Evolutionary conservation across 23 red algal species (phyloP).

Genomic region (Gracilaria caudata): DNA sequence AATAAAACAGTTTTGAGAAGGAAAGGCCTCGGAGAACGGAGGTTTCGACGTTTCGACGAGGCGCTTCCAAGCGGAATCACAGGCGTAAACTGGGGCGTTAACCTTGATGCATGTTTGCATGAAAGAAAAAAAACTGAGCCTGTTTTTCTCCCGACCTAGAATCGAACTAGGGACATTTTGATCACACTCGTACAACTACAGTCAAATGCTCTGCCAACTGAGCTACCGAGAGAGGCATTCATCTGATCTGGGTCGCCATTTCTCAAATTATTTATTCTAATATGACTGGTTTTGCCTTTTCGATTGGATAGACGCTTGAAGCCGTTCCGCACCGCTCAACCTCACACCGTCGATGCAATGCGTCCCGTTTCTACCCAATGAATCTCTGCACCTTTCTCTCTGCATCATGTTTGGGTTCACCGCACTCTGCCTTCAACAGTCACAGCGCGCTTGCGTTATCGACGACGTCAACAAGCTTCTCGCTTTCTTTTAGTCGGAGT

Average conservation of each 20-base stretch:
- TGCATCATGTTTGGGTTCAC: too few relatives aligned
- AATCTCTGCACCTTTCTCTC: not conserved
- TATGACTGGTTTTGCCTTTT: not conserved
- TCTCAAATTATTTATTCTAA: not conserved
- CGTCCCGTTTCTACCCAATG: not conserved
- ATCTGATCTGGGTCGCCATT: not conserved
- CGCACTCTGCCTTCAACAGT: too few relatives aligned
- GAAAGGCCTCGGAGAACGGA: not conserved
- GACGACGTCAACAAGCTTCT: too few relatives aligned
- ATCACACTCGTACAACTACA: slow-evolving; percentile 28
- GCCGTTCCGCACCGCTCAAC: not conserved
- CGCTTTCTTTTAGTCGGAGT: too few relatives aligned
- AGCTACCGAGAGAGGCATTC: slow-evolving; percentile 33
- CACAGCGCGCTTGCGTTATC: too few relatives aligned
- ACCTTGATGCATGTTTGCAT: too few relatives aligned
- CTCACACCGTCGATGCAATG: not conserved
- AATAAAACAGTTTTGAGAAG: not conserved
- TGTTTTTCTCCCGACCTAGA: slow-evolving; percentile 9
- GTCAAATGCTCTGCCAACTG: slow-evolving; percentile 53
- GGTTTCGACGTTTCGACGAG: too few relatives aligned
- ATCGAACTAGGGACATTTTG: slow-evolving; percentile 32
- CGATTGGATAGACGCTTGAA: not conserved
- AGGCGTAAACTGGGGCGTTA: too few relatives aligned
- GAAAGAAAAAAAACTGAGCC: not conserved
- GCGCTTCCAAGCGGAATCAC: too few relatives aligned